Percentiles rank a stretch among this genome's conserved stretches.
Conservation (phyloP, 305 asterid genomes). For the Solanum hybrid region DNA sequence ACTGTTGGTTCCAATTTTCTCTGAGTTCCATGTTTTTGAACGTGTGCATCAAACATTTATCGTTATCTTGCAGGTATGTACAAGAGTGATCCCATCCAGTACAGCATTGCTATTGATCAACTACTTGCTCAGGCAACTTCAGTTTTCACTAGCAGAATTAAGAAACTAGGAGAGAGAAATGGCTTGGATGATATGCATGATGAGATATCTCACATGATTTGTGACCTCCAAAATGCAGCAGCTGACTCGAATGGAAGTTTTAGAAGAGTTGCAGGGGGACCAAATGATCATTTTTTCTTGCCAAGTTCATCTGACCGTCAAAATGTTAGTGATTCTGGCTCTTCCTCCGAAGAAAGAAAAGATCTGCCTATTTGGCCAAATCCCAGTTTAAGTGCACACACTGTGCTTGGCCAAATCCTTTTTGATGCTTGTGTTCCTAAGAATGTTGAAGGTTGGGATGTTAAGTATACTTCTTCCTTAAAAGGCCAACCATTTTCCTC, state of each 20-base stretch:
- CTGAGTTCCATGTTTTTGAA: background rate
- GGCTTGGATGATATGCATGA: conserved; percentile 44
- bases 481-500: conserved; percentile 67
- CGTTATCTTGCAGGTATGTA: conserved; percentile 39
- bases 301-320: conserved; percentile 61
- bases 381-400: conserved; percentile 57
- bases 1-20: background rate
- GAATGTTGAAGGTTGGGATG: conserved; percentile 88
- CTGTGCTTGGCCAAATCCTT: conserved; percentile 75
- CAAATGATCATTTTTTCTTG: conserved; percentile 68
- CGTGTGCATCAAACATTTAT: background rate
- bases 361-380: conserved; percentile 38
- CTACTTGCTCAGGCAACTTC: conserved; percentile 56
- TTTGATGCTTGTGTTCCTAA: conserved; percentile 85
- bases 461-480: conserved; percentile 59
- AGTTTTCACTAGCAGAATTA: conserved; percentile 46
- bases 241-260: conserved; percentile 73
- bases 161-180: conserved; percentile 45
- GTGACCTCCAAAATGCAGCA: conserved; percentile 92
- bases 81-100: conserved; percentile 38
- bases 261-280: conserved; percentile 69
- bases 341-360: conserved; percentile 40
- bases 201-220: conserved; percentile 52
- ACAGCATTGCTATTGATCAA: conserved; percentile 43
- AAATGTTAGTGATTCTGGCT: conserved; percentile 28